Conservation (phyloP, 2,329 filamentous ascomycete species). For the Arachnomyces sp. region DNA sequence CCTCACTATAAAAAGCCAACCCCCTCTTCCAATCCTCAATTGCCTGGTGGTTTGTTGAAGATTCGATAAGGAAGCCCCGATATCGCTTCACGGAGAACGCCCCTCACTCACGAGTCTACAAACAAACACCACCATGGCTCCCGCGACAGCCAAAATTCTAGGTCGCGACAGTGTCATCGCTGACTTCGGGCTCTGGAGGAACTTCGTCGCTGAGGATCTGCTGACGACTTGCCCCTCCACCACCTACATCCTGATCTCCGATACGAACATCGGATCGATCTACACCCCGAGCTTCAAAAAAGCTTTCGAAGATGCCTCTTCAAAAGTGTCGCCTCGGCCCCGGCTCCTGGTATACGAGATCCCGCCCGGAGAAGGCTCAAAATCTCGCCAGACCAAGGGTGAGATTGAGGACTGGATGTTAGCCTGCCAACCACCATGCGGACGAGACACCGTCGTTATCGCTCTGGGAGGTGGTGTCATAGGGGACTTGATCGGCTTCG, state of each 20-base stretch:
- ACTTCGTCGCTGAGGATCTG: conserved; percentile 73
- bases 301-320: conserved; percentile 49
- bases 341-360: conserved; percentile 80
- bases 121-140: conserved; percentile 28
- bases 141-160: conserved; percentile 67
- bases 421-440: conserved; percentile 70
- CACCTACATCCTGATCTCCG: conserved; percentile 93
- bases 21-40: no score
- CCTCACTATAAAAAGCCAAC: no score
- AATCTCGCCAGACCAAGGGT: conserved; percentile 85
- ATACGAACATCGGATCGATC: conserved; percentile 75
- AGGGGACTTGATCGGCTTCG: conserved; percentile 95
- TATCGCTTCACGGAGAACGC: conserved; percentile 6
- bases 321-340: conserved; percentile 41
- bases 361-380: conserved; percentile 85
- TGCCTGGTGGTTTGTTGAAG: conserved; percentile 12
- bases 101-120: conserved; percentile 5
- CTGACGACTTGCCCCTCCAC: conserved; percentile 69
- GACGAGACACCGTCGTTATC: conserved; percentile 87
- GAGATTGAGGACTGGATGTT: conserved; percentile 98
- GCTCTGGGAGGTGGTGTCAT: conserved; percentile 94
- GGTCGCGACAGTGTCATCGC: conserved; percentile 86
- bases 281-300: conserved; percentile 73
- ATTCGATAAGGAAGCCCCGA: conserved; percentile 8
- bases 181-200: conserved; percentile 81